Base-by-base conservation (phyloP, 805 yeast species). In the Lipomyces japonicus region DNA sequence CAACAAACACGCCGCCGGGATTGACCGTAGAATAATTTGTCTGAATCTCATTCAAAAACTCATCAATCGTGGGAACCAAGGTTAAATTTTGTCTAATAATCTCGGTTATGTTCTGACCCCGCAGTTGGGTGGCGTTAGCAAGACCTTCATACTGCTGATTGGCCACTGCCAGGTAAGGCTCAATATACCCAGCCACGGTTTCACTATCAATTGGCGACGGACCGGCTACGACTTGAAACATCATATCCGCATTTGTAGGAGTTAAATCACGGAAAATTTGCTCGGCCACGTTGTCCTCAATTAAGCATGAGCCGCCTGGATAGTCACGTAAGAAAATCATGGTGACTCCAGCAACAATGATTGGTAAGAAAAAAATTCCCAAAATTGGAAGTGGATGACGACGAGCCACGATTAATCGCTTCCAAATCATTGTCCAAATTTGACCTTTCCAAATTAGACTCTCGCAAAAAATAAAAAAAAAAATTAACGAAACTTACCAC, bases 1-100 rank as follows among this genome's bases (percentile, higher is more conserved):
- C 61, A 22, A 63, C 22, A 31, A 46, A 66, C 4, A 65, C 38
- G 23, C 70, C 71, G 31, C 71, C 71, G 4, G 71, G 70, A 28
- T 51, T 53, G n/a, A 62, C 42, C 9, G 48, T 44, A 6, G 63
- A 32, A 50, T 57, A 60, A 44, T 65, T 65, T 3, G 49, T 46
- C 16, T 39, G 40, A 32, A 67, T 40, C 18, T 44, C 57, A 4
- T 46, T 46, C 42, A 45, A 36, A 42, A 64, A 65, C 6, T 61
- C 54, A 32, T 48, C 53, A n/a, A 40, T 49, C 22, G 59, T 56
- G 26, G 49, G 35, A 14, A 61, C 66, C 5, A 52, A 45, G 4
- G 53, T 41, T 36, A 53, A 32, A 28, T 53, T 53, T 32, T 53
- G 26, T 12, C 41, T 16, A 25, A 53, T 18, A 14, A 50, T 9